phyloP scores from a whole-genome alignment of 2,329 filamentous ascomycete species.

The Venturia oleaginea region DNA sequence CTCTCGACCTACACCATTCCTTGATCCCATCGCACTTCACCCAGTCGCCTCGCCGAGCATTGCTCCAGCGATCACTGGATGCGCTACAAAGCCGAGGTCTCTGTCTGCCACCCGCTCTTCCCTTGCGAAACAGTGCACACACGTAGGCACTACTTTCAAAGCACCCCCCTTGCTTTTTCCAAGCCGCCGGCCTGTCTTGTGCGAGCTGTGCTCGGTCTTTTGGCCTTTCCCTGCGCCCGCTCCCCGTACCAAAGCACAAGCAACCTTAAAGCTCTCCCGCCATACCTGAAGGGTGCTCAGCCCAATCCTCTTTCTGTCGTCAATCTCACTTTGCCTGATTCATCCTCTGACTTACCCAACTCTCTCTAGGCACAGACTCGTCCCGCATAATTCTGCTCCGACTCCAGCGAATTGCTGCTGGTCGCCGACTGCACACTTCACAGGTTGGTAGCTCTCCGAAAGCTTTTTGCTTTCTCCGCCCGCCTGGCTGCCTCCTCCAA shows the following conservation, averaged over 20 bases:
- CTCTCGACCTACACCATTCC: neutral
- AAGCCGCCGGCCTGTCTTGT: neutral
- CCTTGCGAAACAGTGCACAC: conserved; percentile 8
- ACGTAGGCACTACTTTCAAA: conserved; percentile 7
- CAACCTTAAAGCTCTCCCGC: conserved; percentile 6
- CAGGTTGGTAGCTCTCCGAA: conserved; percentile 5
- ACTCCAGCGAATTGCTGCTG: conserved; percentile 1
- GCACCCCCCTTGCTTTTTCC: conserved; percentile 5
- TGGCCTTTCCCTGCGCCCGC: conserved; percentile 6
- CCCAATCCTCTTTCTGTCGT: conserved; percentile 11
- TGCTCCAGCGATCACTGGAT: neutral
- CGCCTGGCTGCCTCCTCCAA: conserved; percentile 15
- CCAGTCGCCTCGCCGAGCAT: neutral
- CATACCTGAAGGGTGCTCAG: conserved; percentile 11
- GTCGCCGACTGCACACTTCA: conserved; percentile 6
- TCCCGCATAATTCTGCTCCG: conserved; percentile 3
- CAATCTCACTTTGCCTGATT: conserved; percentile 6
- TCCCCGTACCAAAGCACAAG: conserved; percentile 7
- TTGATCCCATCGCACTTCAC: too few species aligned
- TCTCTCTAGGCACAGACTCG: conserved; percentile 8
- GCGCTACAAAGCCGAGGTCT: neutral
- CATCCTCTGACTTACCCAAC: conserved; percentile 1
- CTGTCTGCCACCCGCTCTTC: neutral
- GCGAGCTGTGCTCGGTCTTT: neutral
- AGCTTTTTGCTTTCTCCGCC: conserved; percentile 6